Evolutionary conservation across 176 grass and related monocot species (phyloP).

Genomic region (Saccharum spontaneum): DNA sequence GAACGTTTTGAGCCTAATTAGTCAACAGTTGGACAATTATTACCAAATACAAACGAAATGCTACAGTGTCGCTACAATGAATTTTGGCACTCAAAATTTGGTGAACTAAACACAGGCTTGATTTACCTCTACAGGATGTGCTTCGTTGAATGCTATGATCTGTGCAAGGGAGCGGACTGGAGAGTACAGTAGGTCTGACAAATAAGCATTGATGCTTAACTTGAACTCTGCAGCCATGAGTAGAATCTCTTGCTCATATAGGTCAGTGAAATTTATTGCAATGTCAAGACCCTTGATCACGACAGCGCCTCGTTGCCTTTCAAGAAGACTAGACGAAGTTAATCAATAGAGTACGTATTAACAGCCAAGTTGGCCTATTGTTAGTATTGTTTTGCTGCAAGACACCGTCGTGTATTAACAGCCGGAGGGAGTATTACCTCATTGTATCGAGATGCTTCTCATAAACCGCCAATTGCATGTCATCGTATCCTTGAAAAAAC

Average conservation of each 20-base stretch:
- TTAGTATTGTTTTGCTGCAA: too few relatives aligned
- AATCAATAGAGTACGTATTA: too few relatives aligned
- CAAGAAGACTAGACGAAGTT: too few relatives aligned
- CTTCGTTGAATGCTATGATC: constrained; percentile 59
- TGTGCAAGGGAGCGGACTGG: constrained; percentile 50
- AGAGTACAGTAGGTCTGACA: constrained; percentile 41
- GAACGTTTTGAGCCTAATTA: too few relatives aligned
- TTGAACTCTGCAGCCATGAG: constrained; percentile 55
- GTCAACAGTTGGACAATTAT: too few relatives aligned
- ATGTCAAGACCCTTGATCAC: constrained; percentile 42
- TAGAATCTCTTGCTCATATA: rapidly evolving
- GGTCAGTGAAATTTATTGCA: constrained; percentile 12
- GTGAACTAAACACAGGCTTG: too few relatives aligned
- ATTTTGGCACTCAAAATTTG: too few relatives aligned
- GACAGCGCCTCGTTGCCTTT: constrained; percentile 45
- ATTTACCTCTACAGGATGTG: constrained; percentile 35
- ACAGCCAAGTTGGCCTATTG: too few relatives aligned
- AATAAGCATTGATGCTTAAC: constrained; percentile 47
- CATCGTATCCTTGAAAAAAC: constrained; percentile 23
- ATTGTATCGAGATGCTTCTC: constrained; percentile 42
- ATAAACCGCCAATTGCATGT: neutral
- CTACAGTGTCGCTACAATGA: too few relatives aligned
- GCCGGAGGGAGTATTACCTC: constrained; percentile 22
- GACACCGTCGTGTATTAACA: too few relatives aligned
- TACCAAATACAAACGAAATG: too few relatives aligned